Percentiles rank a stretch among this genome's conserved stretches.
These are phyloP conservation scores for Dioscorea cayenensis DNA, from an alignment of 116 monocot genomes.

Conservation along the genomic window DNA sequence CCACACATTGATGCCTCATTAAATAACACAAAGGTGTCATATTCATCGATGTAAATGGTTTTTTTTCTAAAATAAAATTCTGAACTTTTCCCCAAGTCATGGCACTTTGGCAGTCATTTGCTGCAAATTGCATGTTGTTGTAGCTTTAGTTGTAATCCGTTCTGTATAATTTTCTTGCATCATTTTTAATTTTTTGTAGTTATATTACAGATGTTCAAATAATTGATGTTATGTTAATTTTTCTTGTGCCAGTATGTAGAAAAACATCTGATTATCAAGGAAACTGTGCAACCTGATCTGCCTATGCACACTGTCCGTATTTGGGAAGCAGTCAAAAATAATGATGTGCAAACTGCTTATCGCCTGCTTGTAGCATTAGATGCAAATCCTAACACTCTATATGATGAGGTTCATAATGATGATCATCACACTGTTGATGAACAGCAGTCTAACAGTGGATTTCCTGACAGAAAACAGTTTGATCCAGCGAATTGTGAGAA, in stretches of 20 bases:
- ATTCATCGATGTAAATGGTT: no score
- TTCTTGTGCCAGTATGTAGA: constrained; percentile 62
- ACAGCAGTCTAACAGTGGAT: constrained; percentile 12
- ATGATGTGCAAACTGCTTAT: constrained; percentile 60
- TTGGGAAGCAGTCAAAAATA: constrained; percentile 69
- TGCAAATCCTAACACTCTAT: constrained; percentile 58
- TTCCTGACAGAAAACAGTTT: constrained; percentile 22
- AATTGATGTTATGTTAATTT: no score
- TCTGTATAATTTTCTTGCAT: no score
- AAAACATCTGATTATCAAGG: constrained; percentile 45
- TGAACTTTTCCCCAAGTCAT: no score
- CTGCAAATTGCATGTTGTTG: no score
- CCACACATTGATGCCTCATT: no score
- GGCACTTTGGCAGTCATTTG: no score
- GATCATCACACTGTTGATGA: constrained; percentile 34
- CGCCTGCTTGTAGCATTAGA: constrained; percentile 56
- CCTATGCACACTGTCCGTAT: constrained; percentile 23
- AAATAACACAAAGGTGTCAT: no score
- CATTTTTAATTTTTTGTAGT: no score
- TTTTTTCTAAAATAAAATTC: no score
- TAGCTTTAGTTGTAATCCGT: no score
- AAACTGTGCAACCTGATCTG: constrained; percentile 25
- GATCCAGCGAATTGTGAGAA: constrained; percentile 56
- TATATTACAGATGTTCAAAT: no score
- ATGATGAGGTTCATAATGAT: constrained; percentile 35